Evolutionary conservation across 1,284 basidiomycete species (phyloP).

Genomic region (Puccinia coronata): DNA sequence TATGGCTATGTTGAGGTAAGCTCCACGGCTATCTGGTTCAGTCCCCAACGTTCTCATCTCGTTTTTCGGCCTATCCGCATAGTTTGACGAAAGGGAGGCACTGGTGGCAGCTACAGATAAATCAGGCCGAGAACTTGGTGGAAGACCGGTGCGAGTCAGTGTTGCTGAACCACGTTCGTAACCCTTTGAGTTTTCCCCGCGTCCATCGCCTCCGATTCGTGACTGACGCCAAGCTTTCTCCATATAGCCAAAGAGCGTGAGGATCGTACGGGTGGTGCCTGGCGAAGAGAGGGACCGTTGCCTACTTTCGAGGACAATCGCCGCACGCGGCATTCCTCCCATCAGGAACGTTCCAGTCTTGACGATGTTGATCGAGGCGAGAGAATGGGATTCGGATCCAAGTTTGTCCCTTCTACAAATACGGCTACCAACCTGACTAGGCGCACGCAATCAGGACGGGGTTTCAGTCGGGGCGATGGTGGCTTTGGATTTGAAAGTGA

Average conservation of each 20-base stretch:
- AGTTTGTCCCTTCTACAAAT: slow-evolving; percentile 36
- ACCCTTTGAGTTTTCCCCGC: neutral
- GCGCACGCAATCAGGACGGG: slow-evolving; percentile 34
- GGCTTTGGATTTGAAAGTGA: slow-evolving; percentile 33
- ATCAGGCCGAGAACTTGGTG: slow-evolving; percentile 64
- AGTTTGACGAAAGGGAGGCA: slow-evolving; percentile 39
- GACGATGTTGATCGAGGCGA: slow-evolving; percentile 47
- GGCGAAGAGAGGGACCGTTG: slow-evolving; percentile 41
- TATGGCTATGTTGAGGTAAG: slow-evolving; percentile 96
- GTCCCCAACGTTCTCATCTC: slow-evolving; percentile 68
- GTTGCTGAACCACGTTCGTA: slow-evolving; percentile 91
- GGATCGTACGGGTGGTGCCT: slow-evolving; percentile 45
- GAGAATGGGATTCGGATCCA: slow-evolving; percentile 47
- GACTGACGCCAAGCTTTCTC: neutral
- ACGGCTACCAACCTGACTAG: slow-evolving; percentile 1
- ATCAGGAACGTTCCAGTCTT: slow-evolving; percentile 22
- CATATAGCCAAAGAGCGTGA: slow-evolving; percentile 48
- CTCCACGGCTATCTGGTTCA: slow-evolving; percentile 76
- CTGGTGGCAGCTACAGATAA: slow-evolving; percentile 52
- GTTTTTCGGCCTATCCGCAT: slow-evolving; percentile 58
- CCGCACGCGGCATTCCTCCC: slow-evolving; percentile 27
- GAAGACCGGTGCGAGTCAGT: slow-evolving; percentile 80
- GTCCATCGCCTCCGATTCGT: neutral
- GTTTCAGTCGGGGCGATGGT: slow-evolving; percentile 22
- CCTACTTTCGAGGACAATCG: slow-evolving; percentile 47